phyloP scores from a whole-genome alignment of 768 basidiomycete species.

The Serendipita indica region DNA sequence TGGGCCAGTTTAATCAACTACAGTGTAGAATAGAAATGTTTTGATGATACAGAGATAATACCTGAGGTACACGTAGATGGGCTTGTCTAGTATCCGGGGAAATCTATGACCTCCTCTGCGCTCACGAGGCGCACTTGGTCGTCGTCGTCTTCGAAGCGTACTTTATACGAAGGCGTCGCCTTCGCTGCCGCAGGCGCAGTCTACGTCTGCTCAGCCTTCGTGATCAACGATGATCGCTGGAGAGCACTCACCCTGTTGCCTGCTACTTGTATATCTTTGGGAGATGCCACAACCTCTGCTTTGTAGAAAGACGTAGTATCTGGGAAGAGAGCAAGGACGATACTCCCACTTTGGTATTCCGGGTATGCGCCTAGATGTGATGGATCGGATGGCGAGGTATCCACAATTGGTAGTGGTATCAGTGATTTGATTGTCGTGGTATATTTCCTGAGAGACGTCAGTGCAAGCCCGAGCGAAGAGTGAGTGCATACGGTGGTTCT shows the following conservation, averaged over 20 bases:
- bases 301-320: constrained; percentile 87
- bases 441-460: constrained; percentile 34
- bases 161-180: constrained; percentile 46
- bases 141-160: constrained; percentile 82
- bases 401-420: constrained; percentile 68
- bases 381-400: constrained; percentile 38
- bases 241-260: constrained; percentile 26
- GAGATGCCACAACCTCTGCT: constrained; percentile 65
- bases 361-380: constrained; percentile 56
- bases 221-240: constrained; percentile 19
- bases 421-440: constrained; percentile 54
- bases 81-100: constrained; percentile 8
- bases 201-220: neutral
- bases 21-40: no score
- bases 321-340: constrained; percentile 77
- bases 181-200: constrained; percentile 26
- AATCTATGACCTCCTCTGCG: constrained; percentile 74
- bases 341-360: constrained; percentile 54
- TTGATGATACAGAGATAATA: no score
- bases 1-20: no score
- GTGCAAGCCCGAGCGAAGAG: neutral
- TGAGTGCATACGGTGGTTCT: constrained; percentile 17
- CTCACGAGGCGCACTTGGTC: constrained; percentile 63
- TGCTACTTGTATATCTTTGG: constrained; percentile 28
- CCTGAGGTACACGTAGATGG: neutral